Evolutionary conservation across 2,329 filamentous ascomycete genomes (phyloP).

Genomic region (Paecilomyces dactylethromorphus): DNA sequence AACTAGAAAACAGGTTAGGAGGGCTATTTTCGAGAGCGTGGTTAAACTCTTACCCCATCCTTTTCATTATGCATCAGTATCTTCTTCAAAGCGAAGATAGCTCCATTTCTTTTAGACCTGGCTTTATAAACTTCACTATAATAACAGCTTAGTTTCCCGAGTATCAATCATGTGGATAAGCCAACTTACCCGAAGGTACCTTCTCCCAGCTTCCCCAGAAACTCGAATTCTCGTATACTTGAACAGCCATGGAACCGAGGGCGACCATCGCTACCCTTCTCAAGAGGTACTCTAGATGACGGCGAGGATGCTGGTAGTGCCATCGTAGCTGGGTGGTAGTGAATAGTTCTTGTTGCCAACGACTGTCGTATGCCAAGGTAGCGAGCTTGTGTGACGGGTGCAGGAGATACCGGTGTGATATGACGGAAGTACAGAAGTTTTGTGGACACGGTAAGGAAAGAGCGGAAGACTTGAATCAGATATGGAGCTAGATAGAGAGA

Average conservation of each 20-base stretch:
- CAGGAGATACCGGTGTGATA: background rate
- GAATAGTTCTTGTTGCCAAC: background rate
- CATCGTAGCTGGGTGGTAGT: conserved; percentile 18
- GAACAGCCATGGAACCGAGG: conserved; percentile 77
- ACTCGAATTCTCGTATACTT: conserved; percentile 35
- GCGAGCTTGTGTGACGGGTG: background rate
- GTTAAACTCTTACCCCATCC: conserved; percentile 63
- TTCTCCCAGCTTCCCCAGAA: conserved; percentile 63
- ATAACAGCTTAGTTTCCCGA: conserved; percentile 9
- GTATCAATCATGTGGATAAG: background rate
- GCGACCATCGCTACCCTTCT: conserved; percentile 40
- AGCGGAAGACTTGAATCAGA: background rate
- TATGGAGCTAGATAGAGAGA: no score
- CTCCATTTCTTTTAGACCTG: conserved; percentile 65
- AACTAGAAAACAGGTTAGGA: conserved; percentile 51
- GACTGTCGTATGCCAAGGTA: no score
- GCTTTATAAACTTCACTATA: conserved; percentile 83
- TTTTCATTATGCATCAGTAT: conserved; percentile 99
- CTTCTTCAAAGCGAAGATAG: conserved; percentile 86
- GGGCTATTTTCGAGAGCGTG: background rate
- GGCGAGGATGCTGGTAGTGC: conserved; percentile 19
- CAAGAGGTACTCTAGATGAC: conserved; percentile 32
- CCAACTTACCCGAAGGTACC: conserved; percentile 77
- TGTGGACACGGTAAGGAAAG: background rate
- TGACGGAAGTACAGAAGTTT: background rate